A percentile compares a stretch with the other conserved stretches of the same genome.
These are phyloP conservation scores for Petunia axillaris DNA, from an alignment of 257 asterid genomes.

Conservation along the genomic window DNA sequence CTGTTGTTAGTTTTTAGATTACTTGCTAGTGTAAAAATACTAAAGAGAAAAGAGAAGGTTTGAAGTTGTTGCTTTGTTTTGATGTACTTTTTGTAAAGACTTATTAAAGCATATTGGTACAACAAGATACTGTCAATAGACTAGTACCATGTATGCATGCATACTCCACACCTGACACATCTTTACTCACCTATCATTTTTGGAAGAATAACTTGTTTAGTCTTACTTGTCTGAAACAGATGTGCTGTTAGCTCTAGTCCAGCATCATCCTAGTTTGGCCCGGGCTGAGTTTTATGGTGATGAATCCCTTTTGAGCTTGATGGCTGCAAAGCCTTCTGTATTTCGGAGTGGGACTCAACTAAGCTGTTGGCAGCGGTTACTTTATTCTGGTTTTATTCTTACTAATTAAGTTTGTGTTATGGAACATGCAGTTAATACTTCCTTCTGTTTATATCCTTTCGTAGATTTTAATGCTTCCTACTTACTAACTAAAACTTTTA, in stretches of 20 bases:
- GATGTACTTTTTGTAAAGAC: not conserved
- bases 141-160: not conserved
- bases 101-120: not conserved
- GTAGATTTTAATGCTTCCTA: not conserved
- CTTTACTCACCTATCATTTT: too few relatives aligned
- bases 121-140: too few relatives aligned
- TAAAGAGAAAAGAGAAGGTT: not conserved
- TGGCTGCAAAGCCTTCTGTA: not conserved
- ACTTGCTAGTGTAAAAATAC: not conserved
- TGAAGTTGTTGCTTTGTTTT: not conserved
- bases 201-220: too few relatives aligned
- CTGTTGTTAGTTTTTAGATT: too few relatives aligned
- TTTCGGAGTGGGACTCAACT: not conserved
- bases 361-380: not conserved
- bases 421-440: not conserved
- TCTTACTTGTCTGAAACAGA: not conserved
- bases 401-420: not conserved
- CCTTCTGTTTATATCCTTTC: not conserved
- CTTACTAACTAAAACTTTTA: too few relatives aligned
- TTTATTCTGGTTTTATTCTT: not conserved
- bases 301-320: not conserved
- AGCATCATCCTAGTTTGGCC: not conserved
- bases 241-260: not conserved
- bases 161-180: too few relatives aligned
- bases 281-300: not conserved